Evolutionary conservation across 345 rosid species (phyloP).

Genomic region (Heritiera littoralis): DNA sequence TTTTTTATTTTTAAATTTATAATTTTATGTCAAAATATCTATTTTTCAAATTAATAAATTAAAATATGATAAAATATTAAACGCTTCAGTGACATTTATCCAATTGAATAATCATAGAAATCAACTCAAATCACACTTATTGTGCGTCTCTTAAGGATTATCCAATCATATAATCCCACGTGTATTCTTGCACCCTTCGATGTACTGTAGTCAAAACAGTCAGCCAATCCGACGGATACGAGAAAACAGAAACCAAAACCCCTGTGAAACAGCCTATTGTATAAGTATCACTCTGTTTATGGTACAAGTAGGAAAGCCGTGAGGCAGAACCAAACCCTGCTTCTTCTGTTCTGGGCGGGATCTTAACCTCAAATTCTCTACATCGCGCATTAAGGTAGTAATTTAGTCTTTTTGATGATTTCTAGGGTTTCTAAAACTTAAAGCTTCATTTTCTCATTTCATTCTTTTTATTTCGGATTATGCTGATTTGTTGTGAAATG

Average conservation of each 20-base stretch:
- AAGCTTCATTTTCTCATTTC: neutral
- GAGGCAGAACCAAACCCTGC: slow-evolving; percentile 1
- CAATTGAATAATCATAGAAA: neutral
- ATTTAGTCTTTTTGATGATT: neutral
- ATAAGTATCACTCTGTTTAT: neutral
- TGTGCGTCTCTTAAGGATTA: neutral
- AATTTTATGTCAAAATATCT: too few species aligned
- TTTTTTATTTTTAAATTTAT: too few species aligned
- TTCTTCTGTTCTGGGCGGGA: slow-evolving; percentile 22
- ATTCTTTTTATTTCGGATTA: too few species aligned
- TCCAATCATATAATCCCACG: neutral
- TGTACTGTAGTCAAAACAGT: neutral
- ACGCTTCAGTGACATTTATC: too few species aligned
- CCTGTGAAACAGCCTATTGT: neutral
- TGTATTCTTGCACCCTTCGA: neutral
- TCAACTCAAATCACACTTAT: neutral
- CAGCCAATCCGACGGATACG: neutral
- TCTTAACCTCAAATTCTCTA: neutral
- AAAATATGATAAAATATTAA: too few species aligned
- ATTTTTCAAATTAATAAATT: too few species aligned
- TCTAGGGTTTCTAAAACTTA: neutral
- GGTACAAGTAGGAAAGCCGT: neutral
- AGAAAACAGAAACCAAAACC: neutral
- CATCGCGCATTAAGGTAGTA: neutral
- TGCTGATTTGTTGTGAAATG: neutral